phyloP scores from a whole-genome alignment of 192 early-diverging fungal species.

The Anaeromyces robustus region DNA sequence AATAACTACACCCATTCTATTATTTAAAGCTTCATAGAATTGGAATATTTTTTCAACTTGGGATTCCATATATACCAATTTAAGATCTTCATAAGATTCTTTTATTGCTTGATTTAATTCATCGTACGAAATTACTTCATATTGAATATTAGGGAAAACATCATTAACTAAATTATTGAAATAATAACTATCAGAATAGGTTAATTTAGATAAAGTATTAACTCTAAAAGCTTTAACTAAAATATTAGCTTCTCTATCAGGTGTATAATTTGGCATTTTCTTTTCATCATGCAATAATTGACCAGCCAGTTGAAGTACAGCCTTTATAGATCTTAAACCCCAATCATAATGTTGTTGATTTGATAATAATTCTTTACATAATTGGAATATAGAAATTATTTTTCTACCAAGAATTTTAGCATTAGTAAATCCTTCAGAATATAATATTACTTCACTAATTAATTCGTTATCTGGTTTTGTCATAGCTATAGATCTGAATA shows the following conservation, averaged over 20 bases:
- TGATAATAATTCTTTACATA: slow-evolving; percentile 36
- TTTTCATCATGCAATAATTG: slow-evolving; percentile 24
- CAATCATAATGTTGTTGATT: slow-evolving; percentile 39
- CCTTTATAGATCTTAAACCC: slow-evolving; percentile 38
- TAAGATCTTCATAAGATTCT: slow-evolving; percentile 27
- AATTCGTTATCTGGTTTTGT: slow-evolving; percentile 43
- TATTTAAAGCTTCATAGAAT: slow-evolving; percentile 33
- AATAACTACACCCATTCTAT: slow-evolving; percentile 44
- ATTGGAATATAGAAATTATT: slow-evolving; percentile 33
- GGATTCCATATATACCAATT: slow-evolving; percentile 23
- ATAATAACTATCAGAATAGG: slow-evolving; percentile 20
- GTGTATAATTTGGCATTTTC: slow-evolving; percentile 8
- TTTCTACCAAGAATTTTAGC: slow-evolving; percentile 35
- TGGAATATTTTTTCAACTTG: slow-evolving; percentile 37
- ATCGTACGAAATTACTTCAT: slow-evolving; percentile 31
- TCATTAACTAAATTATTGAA: slow-evolving; percentile 35
- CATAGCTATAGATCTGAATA: slow-evolving; percentile 44
- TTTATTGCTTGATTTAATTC: slow-evolving; percentile 15
- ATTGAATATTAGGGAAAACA: slow-evolving; percentile 24
- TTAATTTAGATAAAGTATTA: slow-evolving; percentile 38
- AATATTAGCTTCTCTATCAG: slow-evolving; percentile 15
- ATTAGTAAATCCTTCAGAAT: slow-evolving; percentile 37
- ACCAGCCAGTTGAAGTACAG: slow-evolving; percentile 28
- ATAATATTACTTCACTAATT: slow-evolving; percentile 38
- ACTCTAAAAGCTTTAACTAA: slow-evolving; percentile 35